Conservation (phyloP, 2,329 filamentous ascomycete species). For the Fusarium pseudocircinatum region DNA sequence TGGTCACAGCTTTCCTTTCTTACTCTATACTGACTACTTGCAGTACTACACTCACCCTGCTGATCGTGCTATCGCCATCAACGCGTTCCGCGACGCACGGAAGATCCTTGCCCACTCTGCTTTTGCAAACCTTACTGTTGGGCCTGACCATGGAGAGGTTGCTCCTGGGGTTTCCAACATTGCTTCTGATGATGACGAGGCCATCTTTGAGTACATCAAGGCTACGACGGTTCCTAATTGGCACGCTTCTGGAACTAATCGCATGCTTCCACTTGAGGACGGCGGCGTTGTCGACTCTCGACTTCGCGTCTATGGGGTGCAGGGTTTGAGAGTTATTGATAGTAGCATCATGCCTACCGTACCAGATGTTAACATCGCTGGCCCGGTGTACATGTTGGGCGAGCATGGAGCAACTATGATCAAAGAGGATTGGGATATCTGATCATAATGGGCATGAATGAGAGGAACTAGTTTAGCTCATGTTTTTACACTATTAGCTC, state of each 20-base stretch:
- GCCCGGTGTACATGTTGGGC: slow-evolving; percentile 67
- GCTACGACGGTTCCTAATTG: slow-evolving; percentile 7
- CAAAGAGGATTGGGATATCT: neutral
- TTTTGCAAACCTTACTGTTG: neutral
- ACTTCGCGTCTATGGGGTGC: slow-evolving; percentile 24
- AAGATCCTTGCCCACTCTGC: slow-evolving; percentile 11
- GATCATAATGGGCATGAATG: neutral
- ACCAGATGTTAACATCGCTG: slow-evolving; percentile 67
- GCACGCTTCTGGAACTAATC: slow-evolving; percentile 14
- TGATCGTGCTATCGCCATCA: slow-evolving; percentile 4
- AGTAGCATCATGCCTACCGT: slow-evolving; percentile 59
- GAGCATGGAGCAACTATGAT: slow-evolving; percentile 55
- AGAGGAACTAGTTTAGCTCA: neutral
- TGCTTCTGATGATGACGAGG: neutral
- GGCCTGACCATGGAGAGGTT: neutral
- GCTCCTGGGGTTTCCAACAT: neutral
- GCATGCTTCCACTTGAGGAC: slow-evolving; percentile 5
- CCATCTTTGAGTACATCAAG: slow-evolving; percentile 16
- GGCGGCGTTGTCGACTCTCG: slow-evolving; percentile 36
- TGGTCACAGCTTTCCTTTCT: accelerated
- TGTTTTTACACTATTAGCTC: no score
- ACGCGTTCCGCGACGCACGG: slow-evolving; percentile 6
- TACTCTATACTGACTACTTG: neutral
- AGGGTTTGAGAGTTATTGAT: slow-evolving; percentile 24
- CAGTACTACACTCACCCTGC: slow-evolving; percentile 8